Evolutionary conservation across 1,284 basidiomycete genomes (phyloP).

Genomic region (Boletus sp.): DNA sequence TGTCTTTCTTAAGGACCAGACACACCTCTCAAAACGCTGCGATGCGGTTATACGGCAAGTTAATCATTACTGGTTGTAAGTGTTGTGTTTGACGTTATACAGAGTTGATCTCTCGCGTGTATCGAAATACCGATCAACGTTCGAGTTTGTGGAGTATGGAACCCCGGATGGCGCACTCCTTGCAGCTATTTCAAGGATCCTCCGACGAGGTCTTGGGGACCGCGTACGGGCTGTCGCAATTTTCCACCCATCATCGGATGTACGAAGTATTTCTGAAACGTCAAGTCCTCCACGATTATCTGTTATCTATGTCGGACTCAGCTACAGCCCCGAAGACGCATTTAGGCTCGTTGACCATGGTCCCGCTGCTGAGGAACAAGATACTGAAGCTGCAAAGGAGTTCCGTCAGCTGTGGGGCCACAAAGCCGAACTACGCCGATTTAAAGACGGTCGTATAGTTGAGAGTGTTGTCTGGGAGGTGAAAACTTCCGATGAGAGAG

Average conservation of each 20-base stretch:
- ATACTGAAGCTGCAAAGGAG: slow-evolving; percentile 48
- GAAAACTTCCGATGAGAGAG: slow-evolving; percentile 70
- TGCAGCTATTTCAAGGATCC: slow-evolving; percentile 49
- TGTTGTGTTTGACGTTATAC: slow-evolving; percentile 2
- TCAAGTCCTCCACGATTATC: slow-evolving; percentile 44
- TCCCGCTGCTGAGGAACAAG: slow-evolving; percentile 67
- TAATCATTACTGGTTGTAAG: slow-evolving; percentile 10
- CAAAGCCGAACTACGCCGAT: slow-evolving; percentile 91
- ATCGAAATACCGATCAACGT: slow-evolving; percentile 45
- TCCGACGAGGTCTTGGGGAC: slow-evolving; percentile 70
- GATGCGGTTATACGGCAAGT: slow-evolving; percentile 63
- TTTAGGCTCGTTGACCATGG: slow-evolving; percentile 88
- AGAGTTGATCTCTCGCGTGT: slow-evolving; percentile 65
- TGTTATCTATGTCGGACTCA: slow-evolving; percentile 67
- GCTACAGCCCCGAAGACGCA: slow-evolving; percentile 70
- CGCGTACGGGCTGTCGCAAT: slow-evolving; percentile 62
- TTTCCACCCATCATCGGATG: slow-evolving; percentile 48
- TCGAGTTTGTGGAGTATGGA: slow-evolving; percentile 58
- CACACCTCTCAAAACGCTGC: slow-evolving; percentile 59
- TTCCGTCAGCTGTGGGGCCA: slow-evolving; percentile 93
- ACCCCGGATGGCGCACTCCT: slow-evolving; percentile 58
- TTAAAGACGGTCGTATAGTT: slow-evolving; percentile 92
- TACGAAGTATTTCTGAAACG: slow-evolving; percentile 51
- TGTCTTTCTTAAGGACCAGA: slow-evolving; percentile 71
- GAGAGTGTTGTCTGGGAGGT: slow-evolving; percentile 96